Conservation (phyloP, 2,329 filamentous ascomycete species). For the Trichoderma breve region DNA sequence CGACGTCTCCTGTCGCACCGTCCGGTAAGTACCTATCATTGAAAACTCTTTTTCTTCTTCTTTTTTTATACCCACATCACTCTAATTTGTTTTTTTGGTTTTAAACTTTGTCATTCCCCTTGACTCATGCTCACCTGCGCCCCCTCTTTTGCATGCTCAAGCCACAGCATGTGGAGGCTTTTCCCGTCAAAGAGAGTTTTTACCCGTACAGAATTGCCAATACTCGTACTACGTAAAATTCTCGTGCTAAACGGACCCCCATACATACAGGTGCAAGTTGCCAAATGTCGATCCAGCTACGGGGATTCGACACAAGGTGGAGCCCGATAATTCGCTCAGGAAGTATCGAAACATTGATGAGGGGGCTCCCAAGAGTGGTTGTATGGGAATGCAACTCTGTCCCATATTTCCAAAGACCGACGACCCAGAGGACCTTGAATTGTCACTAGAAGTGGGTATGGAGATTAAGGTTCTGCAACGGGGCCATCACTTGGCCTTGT, state of each 20-base stretch:
- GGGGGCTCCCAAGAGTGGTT: conserved; percentile 55
- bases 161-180: neutral
- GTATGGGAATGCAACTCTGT: conserved; percentile 65
- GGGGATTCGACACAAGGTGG: conserved; percentile 52
- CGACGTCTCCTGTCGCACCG: conserved; percentile 62
- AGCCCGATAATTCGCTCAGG: conserved; percentile 59
- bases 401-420: conserved; percentile 47
- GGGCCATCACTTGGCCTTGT: conserved; percentile 44
- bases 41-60: neutral
- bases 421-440: conserved; percentile 35
- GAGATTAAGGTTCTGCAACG: conserved; percentile 48
- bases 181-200: neutral
- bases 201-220: neutral
- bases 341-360: conserved; percentile 59
- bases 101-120: conserved; percentile 2
- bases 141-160: neutral
- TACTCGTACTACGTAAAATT: neutral
- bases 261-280: conserved; percentile 56
- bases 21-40: conserved; percentile 45
- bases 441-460: conserved; percentile 56
- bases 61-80: neutral
- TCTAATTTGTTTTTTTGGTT: neutral
- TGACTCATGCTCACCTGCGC: neutral
- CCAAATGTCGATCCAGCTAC: conserved; percentile 66
- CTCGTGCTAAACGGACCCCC: neutral